Evolutionary conservation across 495 filamentous ascomycete species (phyloP), one percentile per base, ranked within the genome.

Genomic region (Staphylotrichum tortipilum): DNA sequence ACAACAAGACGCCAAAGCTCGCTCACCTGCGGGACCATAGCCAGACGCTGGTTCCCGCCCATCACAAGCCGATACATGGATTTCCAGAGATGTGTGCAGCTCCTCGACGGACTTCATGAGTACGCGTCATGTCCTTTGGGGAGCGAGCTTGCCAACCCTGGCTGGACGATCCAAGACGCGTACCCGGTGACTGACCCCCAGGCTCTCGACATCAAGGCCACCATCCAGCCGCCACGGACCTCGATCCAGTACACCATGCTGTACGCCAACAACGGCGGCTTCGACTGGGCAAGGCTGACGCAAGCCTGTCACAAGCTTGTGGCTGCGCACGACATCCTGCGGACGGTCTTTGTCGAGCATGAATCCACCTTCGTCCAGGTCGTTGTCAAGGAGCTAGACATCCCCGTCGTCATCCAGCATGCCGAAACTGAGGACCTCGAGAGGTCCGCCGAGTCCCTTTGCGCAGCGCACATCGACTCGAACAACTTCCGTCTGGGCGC

Each of bases 311-410:
- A 59, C 8, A 57, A 71, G 0, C 65, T 82, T 3, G 69, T 79
- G 21, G 69, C 74, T n/a, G 68, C 71, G 2, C 83, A 81, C 57
- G 83, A 86, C 42, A 82, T 87, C 19, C 67, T 89, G 2, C 78
- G 83, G 6, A 86, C 84, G 0, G 79, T 88, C 7, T 87, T 86
- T 54, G 71, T 87, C 6, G 33, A 45, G 9, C 41, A 45, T 18
- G 41, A 45, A 3, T 23, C 41, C 0, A 33, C 33, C 0, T 4
- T 45, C 1, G 12, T 39, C 9, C 41, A 45, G 12, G 42, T 52
- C 71, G 75, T 52, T 67, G 69, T 57, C 70, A 69, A n/a, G 70
- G 68, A 12, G 60, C 69, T 86, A 1, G 71, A 78, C 23, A 67
- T 75, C 19, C 67, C 85, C 0, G 55, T 67, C 4, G 70, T 71